phyloP scores from a whole-genome alignment of 1,284 basidiomycete species.

The Cutaneotrichosporon sp. region DNA sequence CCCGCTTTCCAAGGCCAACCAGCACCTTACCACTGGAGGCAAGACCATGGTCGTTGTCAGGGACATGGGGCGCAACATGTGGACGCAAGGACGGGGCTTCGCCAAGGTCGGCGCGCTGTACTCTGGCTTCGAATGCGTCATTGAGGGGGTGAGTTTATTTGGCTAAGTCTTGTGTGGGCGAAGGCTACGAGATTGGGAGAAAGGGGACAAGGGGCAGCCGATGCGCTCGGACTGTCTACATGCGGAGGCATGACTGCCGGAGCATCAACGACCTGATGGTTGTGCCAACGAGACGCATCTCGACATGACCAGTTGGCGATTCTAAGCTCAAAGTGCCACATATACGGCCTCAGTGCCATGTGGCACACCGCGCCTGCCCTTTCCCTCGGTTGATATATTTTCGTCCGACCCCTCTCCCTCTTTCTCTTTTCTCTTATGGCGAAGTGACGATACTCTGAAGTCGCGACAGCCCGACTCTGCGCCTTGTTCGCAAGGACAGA shows the following conservation, averaged over 20 bases:
- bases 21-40: conserved; percentile 36
- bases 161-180: no score
- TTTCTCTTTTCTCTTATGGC: neutral
- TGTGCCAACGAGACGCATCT: no score
- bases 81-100: conserved; percentile 82
- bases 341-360: neutral
- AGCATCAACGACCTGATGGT: no score
- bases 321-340: no score
- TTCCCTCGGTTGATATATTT: conserved; percentile 1
- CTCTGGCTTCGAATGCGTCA: conserved; percentile 88
- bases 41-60: conserved; percentile 80
- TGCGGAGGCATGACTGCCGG: no score
- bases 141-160: conserved; percentile 76
- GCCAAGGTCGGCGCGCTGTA: conserved; percentile 92
- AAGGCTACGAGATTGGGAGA: no score
- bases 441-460: conserved; percentile 9
- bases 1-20: conserved; percentile 67
- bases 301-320: no score
- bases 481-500: neutral
- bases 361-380: neutral
- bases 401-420: neutral
- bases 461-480: conserved; percentile 1
- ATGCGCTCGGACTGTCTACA: no score
- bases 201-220: no score
- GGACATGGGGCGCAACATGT: conserved; percentile 94